Evolutionary conservation across 371 early-diverging fungal species (phyloP).

Genomic region (Mucor lusitanicus): DNA sequence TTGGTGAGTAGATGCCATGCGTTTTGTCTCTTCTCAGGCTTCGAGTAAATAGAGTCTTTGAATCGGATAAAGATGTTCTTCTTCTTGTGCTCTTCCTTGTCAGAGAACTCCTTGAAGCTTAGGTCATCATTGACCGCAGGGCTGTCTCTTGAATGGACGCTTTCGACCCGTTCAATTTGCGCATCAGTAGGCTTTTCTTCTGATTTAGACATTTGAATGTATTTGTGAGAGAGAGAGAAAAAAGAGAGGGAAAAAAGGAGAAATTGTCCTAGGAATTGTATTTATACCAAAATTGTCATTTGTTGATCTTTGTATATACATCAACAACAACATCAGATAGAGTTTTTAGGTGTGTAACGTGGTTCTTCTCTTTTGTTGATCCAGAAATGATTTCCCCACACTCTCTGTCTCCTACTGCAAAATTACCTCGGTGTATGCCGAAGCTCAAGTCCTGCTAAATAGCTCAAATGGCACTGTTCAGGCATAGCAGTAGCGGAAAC

Average conservation of each 20-base stretch:
- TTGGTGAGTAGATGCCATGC: conserved; percentile 38
- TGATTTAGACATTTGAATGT: background rate
- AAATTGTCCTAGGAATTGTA: background rate
- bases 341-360: background rate
- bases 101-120: conserved; percentile 6
- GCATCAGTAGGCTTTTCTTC: background rate
- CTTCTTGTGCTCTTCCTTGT: background rate
- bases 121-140: background rate
- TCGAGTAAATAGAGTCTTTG: conserved; percentile 29
- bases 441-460: background rate
- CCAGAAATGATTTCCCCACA: background rate
- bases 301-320: background rate
- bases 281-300: background rate
- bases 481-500: too few species aligned
- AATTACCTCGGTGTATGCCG: background rate
- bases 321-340: background rate
- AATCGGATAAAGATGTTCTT: conserved; percentile 19
- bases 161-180: conserved; percentile 10
- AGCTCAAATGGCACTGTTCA: too few species aligned
- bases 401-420: background rate
- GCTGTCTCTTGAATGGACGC: background rate
- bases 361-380: background rate
- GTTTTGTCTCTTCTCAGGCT: conserved; percentile 38
- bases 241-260: background rate
- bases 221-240: background rate